Base-by-base conservation (phyloP, 2,329 filamentous ascomycete species). In the Akanthomyces lecanii region DNA sequence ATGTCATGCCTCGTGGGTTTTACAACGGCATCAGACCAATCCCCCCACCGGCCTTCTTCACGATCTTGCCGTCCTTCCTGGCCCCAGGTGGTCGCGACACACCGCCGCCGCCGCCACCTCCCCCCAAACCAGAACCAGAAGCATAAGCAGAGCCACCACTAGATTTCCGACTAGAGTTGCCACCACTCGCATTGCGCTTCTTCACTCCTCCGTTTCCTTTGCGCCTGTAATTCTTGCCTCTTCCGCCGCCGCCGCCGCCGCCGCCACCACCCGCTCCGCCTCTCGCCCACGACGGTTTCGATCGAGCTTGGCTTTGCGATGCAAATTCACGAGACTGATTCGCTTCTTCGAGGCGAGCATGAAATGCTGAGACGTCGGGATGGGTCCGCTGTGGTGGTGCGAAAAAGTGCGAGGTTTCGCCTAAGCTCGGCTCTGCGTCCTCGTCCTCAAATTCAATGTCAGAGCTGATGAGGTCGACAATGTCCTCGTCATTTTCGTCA, bases 381-480 rank as follows among this genome's bases (percentile, higher is more conserved):
- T 66, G 59, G 5, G 71, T 55, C 45, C 63, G 66, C 28, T 40
- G 40, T 8, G 48, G 48, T 12, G 65, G 55, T 42, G 69, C 68
- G 65, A 85, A 85, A 70, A 81, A 85, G 61, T 77, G 78, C 2
- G 82, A 85, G 33, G 76, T 69, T 0, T 73, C 73, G 23, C 28
- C 59, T 3, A 36, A 21, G 25, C 11, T 33, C 2, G 40, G 16
- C 14, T 57, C 75, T 1, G 76, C 75, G 25, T 75, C 75, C 2
- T 76, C 73, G 21, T 78, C 72, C 18, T 78, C 73, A 57, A 71
- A 67, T 36, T 76, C 76, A 21, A 74, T 65, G 28, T 77, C 79
- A 3, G 78, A 79, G 67, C 79, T 82, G 65, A 85, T 80, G 28
- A 88, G 75, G 66, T 87, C 82, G 33, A 87, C 83, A 33, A 86